These are phyloP conservation scores for Pseudogymnoascus sp. DNA, from an alignment of 2,329 filamentous ascomycete genomes.

Conservation along the genomic window DNA sequence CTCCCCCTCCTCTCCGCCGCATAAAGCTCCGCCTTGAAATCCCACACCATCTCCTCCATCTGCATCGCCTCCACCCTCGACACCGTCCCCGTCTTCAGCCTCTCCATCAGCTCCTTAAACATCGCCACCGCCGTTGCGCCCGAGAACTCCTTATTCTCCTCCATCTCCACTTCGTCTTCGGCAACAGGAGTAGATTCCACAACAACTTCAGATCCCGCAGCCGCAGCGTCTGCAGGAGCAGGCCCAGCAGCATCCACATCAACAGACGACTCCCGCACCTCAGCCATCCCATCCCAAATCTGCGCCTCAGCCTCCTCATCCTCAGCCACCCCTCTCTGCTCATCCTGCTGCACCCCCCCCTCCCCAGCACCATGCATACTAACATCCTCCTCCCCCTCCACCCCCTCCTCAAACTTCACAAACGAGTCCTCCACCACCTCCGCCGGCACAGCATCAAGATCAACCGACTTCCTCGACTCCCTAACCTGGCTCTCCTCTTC, in stretches of 20 bases:
- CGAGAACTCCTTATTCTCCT: background rate
- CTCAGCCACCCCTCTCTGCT: background rate
- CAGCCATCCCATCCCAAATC: background rate
- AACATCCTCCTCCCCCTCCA: background rate
- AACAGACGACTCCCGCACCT: background rate
- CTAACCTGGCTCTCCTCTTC: background rate
- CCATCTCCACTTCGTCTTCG: too few species aligned
- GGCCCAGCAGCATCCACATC: background rate
- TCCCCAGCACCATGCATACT: background rate
- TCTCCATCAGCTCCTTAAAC: conserved; percentile 47
- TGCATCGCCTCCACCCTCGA: conserved; percentile 57
- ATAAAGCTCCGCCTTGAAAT: conserved; percentile 66
- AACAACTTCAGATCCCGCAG: background rate
- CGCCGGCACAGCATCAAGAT: background rate
- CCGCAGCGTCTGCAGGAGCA: background rate
- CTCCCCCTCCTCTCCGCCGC: conserved; percentile 56
- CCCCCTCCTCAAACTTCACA: background rate
- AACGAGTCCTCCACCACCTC: background rate
- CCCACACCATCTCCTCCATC: conserved; percentile 71
- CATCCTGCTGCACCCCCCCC: background rate
- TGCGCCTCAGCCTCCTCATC: background rate
- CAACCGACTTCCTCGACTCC: background rate
- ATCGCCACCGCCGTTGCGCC: conserved; percentile 42
- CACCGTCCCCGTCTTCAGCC: conserved; percentile 51
- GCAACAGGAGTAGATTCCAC: background rate